A percentile compares a stretch with the other conserved stretches of the same genome.
Evolutionary conservation across 2,329 filamentous ascomycete genomes (phyloP).

Genomic region (Colletotrichum tofieldiae): DNA sequence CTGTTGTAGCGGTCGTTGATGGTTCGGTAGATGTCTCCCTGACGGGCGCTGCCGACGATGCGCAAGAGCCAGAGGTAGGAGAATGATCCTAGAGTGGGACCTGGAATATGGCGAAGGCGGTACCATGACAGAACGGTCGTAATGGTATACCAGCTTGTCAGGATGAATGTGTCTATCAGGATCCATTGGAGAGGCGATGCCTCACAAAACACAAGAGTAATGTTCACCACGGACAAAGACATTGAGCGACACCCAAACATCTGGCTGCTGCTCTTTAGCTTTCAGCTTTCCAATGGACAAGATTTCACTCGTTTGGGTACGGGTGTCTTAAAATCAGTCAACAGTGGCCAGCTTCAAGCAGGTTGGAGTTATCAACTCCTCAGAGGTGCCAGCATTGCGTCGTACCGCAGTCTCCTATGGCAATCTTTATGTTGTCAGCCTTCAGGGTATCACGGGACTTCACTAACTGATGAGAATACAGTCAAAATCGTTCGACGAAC

Average conservation of each 20-base stretch:
- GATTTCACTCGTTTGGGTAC: neutral
- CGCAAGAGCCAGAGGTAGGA: slow-evolving; percentile 46
- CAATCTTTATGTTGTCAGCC: neutral
- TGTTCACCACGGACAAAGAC: no score
- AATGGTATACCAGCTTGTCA: slow-evolving; percentile 4
- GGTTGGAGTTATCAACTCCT: no score
- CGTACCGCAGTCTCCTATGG: slow-evolving; percentile 10
- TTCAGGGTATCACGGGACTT: neutral
- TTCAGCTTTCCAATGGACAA: no score
- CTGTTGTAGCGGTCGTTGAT: slow-evolving; percentile 43
- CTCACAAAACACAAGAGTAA: neutral
- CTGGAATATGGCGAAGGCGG: slow-evolving; percentile 47
- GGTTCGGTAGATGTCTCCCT: slow-evolving; percentile 46
- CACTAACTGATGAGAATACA: neutral
- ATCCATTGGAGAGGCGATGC: neutral
- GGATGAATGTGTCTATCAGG: neutral
- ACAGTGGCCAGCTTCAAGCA: no score
- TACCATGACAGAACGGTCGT: slow-evolving; percentile 43
- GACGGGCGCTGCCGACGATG: slow-evolving; percentile 45
- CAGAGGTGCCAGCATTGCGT: slow-evolving; percentile 20
- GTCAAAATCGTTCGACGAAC: neutral
- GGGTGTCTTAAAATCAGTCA: no score
- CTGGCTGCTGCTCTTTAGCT: no score
- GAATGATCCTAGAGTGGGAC: slow-evolving; percentile 7
- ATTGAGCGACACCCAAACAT: no score